A percentile compares a stretch with the other conserved stretches of the same genome.
Conservation (phyloP, 208 protist genomes). For the Vickermania ingenoplastis region DNA sequence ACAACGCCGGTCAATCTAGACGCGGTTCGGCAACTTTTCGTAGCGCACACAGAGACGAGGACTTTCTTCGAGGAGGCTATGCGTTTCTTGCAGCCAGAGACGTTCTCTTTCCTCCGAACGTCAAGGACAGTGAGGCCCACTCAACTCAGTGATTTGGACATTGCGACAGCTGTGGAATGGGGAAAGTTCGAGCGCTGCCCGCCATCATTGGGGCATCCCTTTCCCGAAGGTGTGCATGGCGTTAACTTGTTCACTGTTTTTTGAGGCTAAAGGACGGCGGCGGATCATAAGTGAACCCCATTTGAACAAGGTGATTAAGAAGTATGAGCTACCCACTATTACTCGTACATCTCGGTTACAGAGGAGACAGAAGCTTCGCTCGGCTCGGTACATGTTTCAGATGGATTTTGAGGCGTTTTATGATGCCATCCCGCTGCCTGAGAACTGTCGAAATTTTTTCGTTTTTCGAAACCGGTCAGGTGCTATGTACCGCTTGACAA, state of each 20-base stretch:
- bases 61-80: background rate
- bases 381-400: background rate
- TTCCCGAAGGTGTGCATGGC: background rate
- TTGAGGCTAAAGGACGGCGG: background rate
- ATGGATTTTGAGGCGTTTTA: conserved; percentile 9
- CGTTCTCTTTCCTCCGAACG: background rate
- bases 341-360: conserved; percentile 3
- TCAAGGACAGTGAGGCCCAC: background rate
- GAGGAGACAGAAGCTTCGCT: background rate
- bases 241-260: conserved; percentile 4
- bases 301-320: background rate
- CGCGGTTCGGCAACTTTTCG: background rate
- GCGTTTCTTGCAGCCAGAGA: no score
- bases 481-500: conserved; percentile 1
- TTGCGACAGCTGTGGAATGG: background rate
- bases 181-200: background rate
- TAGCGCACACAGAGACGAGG: background rate
- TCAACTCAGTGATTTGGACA: background rate
- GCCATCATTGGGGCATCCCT: background rate
- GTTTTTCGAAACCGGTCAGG: background rate
- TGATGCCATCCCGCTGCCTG: background rate
- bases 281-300: conserved; percentile 1
- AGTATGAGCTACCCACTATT: background rate
- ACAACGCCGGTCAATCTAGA: background rate
- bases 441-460: background rate